Evolutionary conservation across 2,329 filamentous ascomycete species (phyloP), one percentile per base, ranked within the genome.

Genomic region (Thielaviopsis punctulata): DNA sequence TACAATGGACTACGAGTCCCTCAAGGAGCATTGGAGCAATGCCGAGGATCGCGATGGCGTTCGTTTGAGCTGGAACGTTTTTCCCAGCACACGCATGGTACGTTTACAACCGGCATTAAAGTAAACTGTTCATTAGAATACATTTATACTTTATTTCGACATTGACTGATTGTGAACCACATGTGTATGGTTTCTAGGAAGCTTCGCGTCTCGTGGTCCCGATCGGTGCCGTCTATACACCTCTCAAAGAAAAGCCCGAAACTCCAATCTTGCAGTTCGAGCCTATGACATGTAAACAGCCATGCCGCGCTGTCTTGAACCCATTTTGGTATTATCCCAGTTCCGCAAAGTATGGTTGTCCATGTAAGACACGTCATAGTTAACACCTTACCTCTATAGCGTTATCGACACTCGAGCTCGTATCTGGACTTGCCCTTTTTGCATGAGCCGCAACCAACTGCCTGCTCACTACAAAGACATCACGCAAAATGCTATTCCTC

Each of bases 31-130:
- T 71, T 95, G 89, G 89, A 87, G 83, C 63, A 88, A 95, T 66
- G 82, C 94, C 55, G 92, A 98, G 72, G 92, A 98, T 64, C 82
- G 86, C 60, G 92, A 98, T 79, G 92, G 92, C 56, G 80, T 96
- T 63, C 82, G 92, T 57, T 76, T 98, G 59, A 95, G 90, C 69
- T 98, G 92, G 92, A 98, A 98, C 66, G 93, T 93, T 56, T 94
- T 98, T 63, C 92, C 92, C 48, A 95, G 89, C 72, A 90, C 90
- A 63, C 87, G 92, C 66, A 95, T 98, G 88, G 89, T 87, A 61
- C 61, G 76, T 8, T 43, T 4, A 36, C 7, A 4, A 75, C 60
- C 60, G 86, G 88, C 87, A 27, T 22, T 25, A 21, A 18, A 21
- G n/a, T 50, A 43, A 18, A 12, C 12, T 22, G n/a, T 18, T 19